Conservation (phyloP, 352 stramenopile species). For the Globisporangium alternatum region DNA sequence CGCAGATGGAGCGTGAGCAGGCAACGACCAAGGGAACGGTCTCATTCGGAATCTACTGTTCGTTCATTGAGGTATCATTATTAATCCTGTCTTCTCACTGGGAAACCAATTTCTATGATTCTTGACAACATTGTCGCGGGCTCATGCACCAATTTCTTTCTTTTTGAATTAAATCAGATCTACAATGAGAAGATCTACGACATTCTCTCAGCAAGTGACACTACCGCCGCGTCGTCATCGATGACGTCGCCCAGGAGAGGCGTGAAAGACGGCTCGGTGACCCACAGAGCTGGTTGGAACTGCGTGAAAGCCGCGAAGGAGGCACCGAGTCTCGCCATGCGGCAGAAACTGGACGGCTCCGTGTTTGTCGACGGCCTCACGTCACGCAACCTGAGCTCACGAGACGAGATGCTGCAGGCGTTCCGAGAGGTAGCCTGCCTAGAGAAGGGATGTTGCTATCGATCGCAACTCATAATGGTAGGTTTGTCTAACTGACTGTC, state of each 20-base stretch:
- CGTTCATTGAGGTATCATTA: slow-evolving; percentile 52
- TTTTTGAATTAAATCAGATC: slow-evolving; percentile 32
- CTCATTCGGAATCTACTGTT: slow-evolving; percentile 58
- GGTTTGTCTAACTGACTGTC: neutral
- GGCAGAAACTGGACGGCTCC: slow-evolving; percentile 60
- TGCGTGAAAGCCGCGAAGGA: slow-evolving; percentile 42
- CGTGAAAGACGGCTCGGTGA: slow-evolving; percentile 19
- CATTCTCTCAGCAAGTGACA: slow-evolving; percentile 37
- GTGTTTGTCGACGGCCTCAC: slow-evolving; percentile 74
- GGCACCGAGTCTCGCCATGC: slow-evolving; percentile 44
- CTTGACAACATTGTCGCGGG: neutral
- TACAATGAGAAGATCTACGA: slow-evolving; percentile 83
- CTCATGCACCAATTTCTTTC: neutral
- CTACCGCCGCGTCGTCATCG: neutral
- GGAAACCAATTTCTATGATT: neutral
- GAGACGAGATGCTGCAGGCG: slow-evolving; percentile 48
- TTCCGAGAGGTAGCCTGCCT: slow-evolving; percentile 45
- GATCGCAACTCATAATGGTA: neutral
- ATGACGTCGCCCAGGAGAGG: slow-evolving; percentile 7
- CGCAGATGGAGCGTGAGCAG: slow-evolving; percentile 30
- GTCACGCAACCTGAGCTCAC: slow-evolving; percentile 40
- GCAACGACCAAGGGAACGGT: slow-evolving; percentile 11
- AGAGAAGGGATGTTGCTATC: too few species aligned
- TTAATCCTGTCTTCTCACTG: neutral
- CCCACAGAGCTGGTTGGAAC: slow-evolving; percentile 56